phyloP scores from a whole-genome alignment of 2,329 filamentous ascomycete genomes.

The Ophiosphaerella narmari region DNA sequence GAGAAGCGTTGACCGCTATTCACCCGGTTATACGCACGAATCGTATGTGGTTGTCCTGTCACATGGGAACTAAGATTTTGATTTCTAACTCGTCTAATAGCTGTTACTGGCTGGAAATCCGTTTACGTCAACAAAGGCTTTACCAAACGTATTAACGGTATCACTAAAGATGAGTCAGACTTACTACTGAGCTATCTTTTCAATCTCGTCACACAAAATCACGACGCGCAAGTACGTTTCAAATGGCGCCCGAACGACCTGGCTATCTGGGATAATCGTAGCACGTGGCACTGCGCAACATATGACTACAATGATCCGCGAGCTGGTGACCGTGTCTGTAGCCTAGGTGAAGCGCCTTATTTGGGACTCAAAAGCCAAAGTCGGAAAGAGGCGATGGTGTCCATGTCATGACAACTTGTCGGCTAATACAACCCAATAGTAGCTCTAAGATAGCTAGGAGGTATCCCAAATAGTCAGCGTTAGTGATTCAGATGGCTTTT shows the following conservation, averaged over 20 bases:
- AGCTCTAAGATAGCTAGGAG: too few species aligned
- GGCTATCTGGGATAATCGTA: conserved; percentile 71
- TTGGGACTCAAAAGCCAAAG: conserved; percentile 57
- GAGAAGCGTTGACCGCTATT: conserved; percentile 54
- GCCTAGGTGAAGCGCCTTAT: conserved; percentile 63
- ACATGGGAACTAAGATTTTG: background rate
- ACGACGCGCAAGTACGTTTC: conserved; percentile 58
- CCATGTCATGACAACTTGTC: background rate
- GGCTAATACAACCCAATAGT: background rate
- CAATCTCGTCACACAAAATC: conserved; percentile 54
- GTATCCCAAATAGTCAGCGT: too few species aligned
- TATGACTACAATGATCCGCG: conserved; percentile 64
- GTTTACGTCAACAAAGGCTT: conserved; percentile 43
- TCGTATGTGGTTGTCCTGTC: conserved; percentile 32
- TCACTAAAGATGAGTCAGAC: conserved; percentile 52
- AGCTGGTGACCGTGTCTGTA: conserved; percentile 57
- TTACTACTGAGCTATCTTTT: conserved; percentile 49
- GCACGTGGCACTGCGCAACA: conserved; percentile 64
- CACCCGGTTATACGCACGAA: conserved; percentile 68
- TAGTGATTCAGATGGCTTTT: too few species aligned
- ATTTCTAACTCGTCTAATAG: conserved; percentile 7
- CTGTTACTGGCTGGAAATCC: conserved; percentile 66
- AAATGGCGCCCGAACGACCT: conserved; percentile 47
- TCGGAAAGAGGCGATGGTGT: conserved; percentile 49
- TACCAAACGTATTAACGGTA: conserved; percentile 51